Evolutionary conservation across 805 yeast species (phyloP).

Genomic region (Lipomyces japonicus): DNA sequence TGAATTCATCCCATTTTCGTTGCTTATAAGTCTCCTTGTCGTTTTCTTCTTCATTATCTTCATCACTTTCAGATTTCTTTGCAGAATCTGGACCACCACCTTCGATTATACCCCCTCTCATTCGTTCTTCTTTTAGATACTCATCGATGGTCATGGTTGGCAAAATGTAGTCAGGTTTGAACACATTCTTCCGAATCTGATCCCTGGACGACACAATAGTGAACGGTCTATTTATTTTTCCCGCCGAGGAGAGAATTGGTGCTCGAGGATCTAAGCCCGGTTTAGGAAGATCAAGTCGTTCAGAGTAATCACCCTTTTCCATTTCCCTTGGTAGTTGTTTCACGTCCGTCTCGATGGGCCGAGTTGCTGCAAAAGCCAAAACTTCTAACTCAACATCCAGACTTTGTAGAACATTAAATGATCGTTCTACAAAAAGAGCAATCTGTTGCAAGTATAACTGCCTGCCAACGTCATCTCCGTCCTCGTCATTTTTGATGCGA

Average conservation of each 20-base stretch:
- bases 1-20: slow-evolving; percentile 91
- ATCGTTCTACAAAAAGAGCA: slow-evolving; percentile 47
- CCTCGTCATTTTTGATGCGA: slow-evolving; percentile 33
- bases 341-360: slow-evolving; percentile 25
- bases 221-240: slow-evolving; percentile 81
- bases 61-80: slow-evolving; percentile 53
- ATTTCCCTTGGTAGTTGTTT: slow-evolving; percentile 19
- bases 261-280: background rate
- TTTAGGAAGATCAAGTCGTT: slow-evolving; percentile 49
- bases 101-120: slow-evolving; percentile 68
- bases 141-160: slow-evolving; percentile 97
- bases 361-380: slow-evolving; percentile 40
- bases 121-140: slow-evolving; percentile 76
- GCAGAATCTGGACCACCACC: slow-evolving; percentile 34
- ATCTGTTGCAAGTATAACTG: slow-evolving; percentile 55
- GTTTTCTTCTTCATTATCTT: slow-evolving; percentile 57
- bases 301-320: slow-evolving; percentile 52
- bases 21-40: slow-evolving; percentile 68
- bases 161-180: slow-evolving; percentile 85
- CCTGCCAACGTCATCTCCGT: slow-evolving; percentile 64
- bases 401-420: slow-evolving; percentile 57
- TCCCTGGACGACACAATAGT: slow-evolving; percentile 57
- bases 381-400: slow-evolving; percentile 64
- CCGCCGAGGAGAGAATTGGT: slow-evolving; percentile 62
- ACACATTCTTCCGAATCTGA: slow-evolving; percentile 60